Conservation (phyloP, 768 basidiomycete species). For the Suillus subalutaceus region DNA sequence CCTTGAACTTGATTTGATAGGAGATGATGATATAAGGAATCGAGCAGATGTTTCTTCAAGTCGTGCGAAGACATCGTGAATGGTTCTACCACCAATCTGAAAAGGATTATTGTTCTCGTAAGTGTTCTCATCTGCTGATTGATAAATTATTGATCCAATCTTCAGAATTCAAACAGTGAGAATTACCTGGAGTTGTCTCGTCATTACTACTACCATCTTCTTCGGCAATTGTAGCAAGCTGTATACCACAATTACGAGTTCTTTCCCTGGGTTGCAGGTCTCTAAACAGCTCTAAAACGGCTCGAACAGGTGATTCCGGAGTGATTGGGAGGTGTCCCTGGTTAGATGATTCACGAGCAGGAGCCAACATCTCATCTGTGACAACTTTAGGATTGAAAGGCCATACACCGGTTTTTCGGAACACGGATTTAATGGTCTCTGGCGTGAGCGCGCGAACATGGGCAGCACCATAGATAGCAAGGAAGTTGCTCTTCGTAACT, state of each 20-base stretch:
- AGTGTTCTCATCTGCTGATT: background rate
- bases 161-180: background rate
- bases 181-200: background rate
- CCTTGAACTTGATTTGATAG: too few species aligned
- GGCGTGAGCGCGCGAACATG: conserved; percentile 34
- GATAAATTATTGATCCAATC: background rate
- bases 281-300: conserved; percentile 10
- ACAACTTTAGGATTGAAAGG: conserved; percentile 41
- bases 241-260: background rate
- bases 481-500: conserved; percentile 42
- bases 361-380: conserved; percentile 34
- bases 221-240: background rate
- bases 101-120: background rate
- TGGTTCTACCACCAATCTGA: too few species aligned
- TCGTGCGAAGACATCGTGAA: too few species aligned
- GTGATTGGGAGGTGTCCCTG: conserved; percentile 15
- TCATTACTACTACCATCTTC: background rate
- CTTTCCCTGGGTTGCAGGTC: background rate
- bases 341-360: conserved; percentile 16
- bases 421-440: conserved; percentile 38
- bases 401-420: conserved; percentile 41
- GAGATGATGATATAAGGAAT: too few species aligned
- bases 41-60: too few species aligned
- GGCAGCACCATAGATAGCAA: conserved; percentile 37
- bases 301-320: conserved; percentile 7